These are phyloP conservation scores for Ocimum tenuiflorum DNA, from an alignment of 257 asterid genomes.

Conservation along the genomic window DNA sequence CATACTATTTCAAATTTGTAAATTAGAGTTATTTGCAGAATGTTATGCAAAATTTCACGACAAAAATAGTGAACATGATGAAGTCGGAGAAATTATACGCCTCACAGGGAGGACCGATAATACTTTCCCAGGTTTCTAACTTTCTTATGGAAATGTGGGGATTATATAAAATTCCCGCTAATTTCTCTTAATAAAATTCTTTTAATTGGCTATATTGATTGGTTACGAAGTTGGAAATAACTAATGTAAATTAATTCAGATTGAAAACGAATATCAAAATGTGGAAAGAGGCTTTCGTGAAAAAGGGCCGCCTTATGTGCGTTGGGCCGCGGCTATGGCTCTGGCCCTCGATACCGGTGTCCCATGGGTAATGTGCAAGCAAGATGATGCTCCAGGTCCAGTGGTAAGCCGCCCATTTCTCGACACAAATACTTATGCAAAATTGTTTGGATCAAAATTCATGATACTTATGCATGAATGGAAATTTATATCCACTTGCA, in stretches of 20 bases:
- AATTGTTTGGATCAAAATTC: too few species aligned
- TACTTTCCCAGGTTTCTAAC: slow-evolving; percentile 62
- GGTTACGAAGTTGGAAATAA: background rate
- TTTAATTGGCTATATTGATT: too few species aligned
- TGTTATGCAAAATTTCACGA: slow-evolving; percentile 62
- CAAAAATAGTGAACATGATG: slow-evolving; percentile 64
- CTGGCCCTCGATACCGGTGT: slow-evolving; percentile 68
- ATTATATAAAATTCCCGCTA: too few species aligned
- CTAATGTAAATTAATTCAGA: slow-evolving; percentile 31
- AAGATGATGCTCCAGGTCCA: slow-evolving; percentile 84
- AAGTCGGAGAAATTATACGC: slow-evolving; percentile 69
- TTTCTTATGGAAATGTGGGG: too few species aligned
- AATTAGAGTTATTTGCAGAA: too few species aligned
- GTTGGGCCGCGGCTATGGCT: slow-evolving; percentile 86
- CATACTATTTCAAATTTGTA: too few species aligned
- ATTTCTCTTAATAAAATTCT: too few species aligned
- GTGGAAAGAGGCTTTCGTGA: slow-evolving; percentile 43
- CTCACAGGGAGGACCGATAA: slow-evolving; percentile 89
- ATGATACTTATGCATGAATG: too few species aligned
- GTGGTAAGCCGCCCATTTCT: slow-evolving; percentile 38
- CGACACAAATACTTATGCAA: too few species aligned
- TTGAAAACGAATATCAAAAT: slow-evolving; percentile 82
- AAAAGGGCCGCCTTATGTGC: slow-evolving; percentile 61
- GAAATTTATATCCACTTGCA: too few species aligned
- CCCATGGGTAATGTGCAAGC: slow-evolving; percentile 96